These are phyloP conservation scores for Rhodotorula sp. DNA, from an alignment of 1,284 basidiomycete species.

Conservation along the genomic window DNA sequence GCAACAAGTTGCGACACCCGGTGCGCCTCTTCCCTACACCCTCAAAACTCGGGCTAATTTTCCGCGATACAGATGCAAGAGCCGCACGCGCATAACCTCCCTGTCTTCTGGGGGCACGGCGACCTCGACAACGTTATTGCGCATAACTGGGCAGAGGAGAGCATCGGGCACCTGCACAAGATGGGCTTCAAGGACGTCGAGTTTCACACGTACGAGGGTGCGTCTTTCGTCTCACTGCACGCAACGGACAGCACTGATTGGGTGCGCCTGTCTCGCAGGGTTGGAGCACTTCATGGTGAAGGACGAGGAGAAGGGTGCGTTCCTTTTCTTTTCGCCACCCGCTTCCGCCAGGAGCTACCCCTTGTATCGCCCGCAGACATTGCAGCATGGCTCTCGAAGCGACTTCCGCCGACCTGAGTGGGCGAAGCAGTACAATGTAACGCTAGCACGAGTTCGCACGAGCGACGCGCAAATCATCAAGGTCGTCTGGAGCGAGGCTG, in stretches of 20 bases:
- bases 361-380: not conserved
- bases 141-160: not conserved
- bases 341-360: not conserved
- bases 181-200: not conserved
- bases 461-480: not conserved
- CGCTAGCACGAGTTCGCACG: not conserved
- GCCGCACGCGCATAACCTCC: not conserved
- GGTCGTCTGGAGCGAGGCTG: no score
- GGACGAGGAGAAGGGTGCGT: not conserved
- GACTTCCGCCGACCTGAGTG: not conserved
- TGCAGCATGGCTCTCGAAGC: not conserved
- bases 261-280: not conserved
- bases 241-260: not conserved
- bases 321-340: not conserved
- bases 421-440: not conserved
- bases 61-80: not conserved
- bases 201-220: not conserved
- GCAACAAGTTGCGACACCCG: not conserved
- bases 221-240: not conserved
- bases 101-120: conserved; percentile 1
- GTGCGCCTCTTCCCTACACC: not conserved
- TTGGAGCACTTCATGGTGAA: not conserved
- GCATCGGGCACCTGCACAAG: not conserved
- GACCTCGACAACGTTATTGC: not conserved
- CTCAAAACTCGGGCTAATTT: not conserved